Evolutionary conservation across 2,329 filamentous ascomycete species (phyloP), one percentile per base, ranked within the genome.

Genomic region (Fonsecaea nubica): DNA sequence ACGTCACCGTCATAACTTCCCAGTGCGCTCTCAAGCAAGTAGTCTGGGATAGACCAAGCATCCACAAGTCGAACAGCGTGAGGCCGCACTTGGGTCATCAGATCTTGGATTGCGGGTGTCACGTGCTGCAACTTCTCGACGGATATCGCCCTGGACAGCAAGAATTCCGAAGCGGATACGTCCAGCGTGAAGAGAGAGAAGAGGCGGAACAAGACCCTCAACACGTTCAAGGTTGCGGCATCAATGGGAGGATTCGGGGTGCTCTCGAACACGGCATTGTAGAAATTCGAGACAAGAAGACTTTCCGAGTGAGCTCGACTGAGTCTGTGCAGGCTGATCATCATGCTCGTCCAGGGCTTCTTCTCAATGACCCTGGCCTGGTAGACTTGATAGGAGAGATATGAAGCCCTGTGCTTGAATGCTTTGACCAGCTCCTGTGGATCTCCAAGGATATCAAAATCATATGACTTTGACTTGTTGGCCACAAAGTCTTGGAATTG

Each of bases 31-130:
- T 85, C 80, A 0, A 85, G 77, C 58, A 85, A 68, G 68, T 80
- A 86, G 71, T 85, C 84, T 0, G 84, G 84, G 40, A 85, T 79
- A 59, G 78, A 79, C 83, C 83, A 86, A 0, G 81, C 76, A 71
- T 85, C 83, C 7, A 86, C 83, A 8, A 86, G 70, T 25, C 78
- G 78, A 1, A 86, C 83, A 0, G 83, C 83, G 72, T 85, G 83
- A 1, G 83, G 83, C 18, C 83, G 74, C 25, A 85, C 77, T 36
- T 78, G 72, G 0, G 76, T 70, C 83, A 86, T 85, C 10, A 84
- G 71, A 0, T 80, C 75, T 61, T 83, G 77, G 2, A 86, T 77
- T 1, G 72, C 72, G 4, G 77, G 73, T 0, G 80, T 77, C 1
- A 85, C 71, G 4, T 62, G 48, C 60, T 83, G 76, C 13, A 85